Conservation (phyloP, 345 rosid genomes). For the Turritis glabra region DNA sequence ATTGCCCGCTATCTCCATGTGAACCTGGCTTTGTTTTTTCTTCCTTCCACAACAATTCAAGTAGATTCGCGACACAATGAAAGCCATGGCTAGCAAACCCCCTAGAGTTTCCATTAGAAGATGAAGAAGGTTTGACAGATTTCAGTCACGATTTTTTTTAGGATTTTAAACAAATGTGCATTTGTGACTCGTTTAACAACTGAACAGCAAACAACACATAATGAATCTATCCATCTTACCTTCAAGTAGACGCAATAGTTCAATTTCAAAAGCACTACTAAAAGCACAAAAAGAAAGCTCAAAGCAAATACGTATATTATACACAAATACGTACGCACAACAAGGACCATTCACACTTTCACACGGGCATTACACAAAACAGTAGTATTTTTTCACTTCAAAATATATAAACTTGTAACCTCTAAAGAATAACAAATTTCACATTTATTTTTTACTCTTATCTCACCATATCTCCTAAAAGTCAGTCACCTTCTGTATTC, state of each 20-base stretch:
- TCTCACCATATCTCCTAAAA: slow-evolving; percentile 37
- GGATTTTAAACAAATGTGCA: neutral
- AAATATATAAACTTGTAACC: neutral
- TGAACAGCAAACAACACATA: neutral
- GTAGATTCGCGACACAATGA: too few species aligned
- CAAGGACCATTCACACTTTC: slow-evolving; percentile 25
- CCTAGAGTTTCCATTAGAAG: too few species aligned
- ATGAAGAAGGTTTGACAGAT: too few species aligned
- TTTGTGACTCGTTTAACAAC: neutral
- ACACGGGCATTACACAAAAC: slow-evolving; percentile 19
- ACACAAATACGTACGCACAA: slow-evolving; percentile 28
- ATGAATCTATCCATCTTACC: neutral
- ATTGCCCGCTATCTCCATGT: too few species aligned
- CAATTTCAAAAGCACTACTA: neutral
- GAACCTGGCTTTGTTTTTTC: too few species aligned
- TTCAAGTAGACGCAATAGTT: neutral
- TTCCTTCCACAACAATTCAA: too few species aligned
- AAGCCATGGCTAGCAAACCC: too few species aligned
- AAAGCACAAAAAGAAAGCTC: neutral
- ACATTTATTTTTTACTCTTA: slow-evolving; percentile 34
- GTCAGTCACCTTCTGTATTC: slow-evolving; percentile 44
- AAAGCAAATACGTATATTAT: slow-evolving; percentile 24
- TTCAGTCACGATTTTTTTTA: too few species aligned
- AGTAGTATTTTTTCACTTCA: slow-evolving; percentile 23
- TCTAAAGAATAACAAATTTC: slow-evolving; percentile 25